phyloP scores from a whole-genome alignment of 2,329 filamentous ascomycete genomes.

The Clonostachys rhizophaga region DNA sequence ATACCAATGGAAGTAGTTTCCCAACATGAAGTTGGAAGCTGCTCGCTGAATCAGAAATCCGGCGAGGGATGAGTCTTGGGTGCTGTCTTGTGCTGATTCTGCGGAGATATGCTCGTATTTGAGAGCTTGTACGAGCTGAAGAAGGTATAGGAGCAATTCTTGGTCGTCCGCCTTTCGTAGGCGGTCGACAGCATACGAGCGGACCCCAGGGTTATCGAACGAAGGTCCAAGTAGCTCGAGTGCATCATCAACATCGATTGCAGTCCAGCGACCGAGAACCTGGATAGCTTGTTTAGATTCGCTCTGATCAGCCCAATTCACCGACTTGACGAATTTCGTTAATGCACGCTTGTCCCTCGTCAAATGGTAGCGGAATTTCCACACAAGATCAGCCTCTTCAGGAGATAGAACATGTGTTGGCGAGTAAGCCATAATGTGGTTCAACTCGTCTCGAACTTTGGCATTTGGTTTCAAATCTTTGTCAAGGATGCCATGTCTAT shows the following conservation, averaged over 20 bases:
- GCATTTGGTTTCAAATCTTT: slow-evolving; percentile 95
- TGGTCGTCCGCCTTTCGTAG: slow-evolving; percentile 89
- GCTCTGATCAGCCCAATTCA: slow-evolving; percentile 83
- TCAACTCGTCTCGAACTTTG: slow-evolving; percentile 90
- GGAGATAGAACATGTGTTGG: slow-evolving; percentile 83
- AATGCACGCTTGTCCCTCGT: slow-evolving; percentile 87
- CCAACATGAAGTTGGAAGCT: slow-evolving; percentile 81
- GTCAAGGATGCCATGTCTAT: slow-evolving; percentile 88
- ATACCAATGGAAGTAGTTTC: slow-evolving; percentile 98
- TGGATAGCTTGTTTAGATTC: slow-evolving; percentile 89
- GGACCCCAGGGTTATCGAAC: slow-evolving; percentile 82
- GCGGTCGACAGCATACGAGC: slow-evolving; percentile 89
- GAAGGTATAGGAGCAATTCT: slow-evolving; percentile 82
- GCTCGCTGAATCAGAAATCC: slow-evolving; percentile 86
- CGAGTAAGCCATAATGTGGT: slow-evolving; percentile 85
- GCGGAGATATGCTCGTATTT: slow-evolving; percentile 82
- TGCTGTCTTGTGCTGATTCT: slow-evolving; percentile 48
- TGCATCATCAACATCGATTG: slow-evolving; percentile 95
- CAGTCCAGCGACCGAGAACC: slow-evolving; percentile 87
- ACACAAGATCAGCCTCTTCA: slow-evolving; percentile 93
- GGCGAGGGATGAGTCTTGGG: slow-evolving; percentile 78
- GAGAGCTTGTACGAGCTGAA: slow-evolving; percentile 92
- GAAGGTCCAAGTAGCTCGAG: slow-evolving; percentile 89
- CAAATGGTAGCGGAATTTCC: slow-evolving; percentile 95
- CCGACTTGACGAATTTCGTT: slow-evolving; percentile 97